phyloP scores from a whole-genome alignment of 345 rosid genomes.

The Microcos paniculata region DNA sequence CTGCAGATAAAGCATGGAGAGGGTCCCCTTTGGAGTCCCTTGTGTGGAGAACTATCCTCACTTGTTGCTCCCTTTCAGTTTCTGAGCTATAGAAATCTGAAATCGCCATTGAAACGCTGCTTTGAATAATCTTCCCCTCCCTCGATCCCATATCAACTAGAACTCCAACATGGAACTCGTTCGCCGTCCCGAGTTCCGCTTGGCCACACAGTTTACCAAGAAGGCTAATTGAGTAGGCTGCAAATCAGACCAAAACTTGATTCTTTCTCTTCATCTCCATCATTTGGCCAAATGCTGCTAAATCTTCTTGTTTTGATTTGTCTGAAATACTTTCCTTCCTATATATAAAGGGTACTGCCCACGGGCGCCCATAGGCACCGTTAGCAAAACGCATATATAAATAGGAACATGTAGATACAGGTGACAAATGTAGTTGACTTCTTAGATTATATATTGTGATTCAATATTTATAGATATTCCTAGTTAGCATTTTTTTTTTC shows the following conservation, averaged over 20 bases:
- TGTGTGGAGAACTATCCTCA: slow-evolving; percentile 11
- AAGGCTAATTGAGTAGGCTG: background rate
- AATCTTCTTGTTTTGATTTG: too few relatives aligned
- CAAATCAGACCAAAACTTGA: background rate
- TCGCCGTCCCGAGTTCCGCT: background rate
- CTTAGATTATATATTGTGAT: too few relatives aligned
- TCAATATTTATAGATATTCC: too few relatives aligned
- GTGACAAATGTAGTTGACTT: too few relatives aligned
- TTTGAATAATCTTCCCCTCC: slow-evolving; percentile 23
- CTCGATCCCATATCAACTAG: slow-evolving; percentile 26
- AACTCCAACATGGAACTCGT: slow-evolving; percentile 19
- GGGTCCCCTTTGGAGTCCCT: slow-evolving; percentile 29
- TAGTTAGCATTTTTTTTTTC: too few relatives aligned
- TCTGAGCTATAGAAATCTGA: slow-evolving; percentile 22
- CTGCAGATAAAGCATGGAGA: slow-evolving; percentile 26
- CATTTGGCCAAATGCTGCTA: background rate
- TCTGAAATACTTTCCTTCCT: too few relatives aligned
- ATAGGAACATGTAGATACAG: too few relatives aligned
- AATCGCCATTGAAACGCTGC: slow-evolving; percentile 28
- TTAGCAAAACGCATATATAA: too few relatives aligned
- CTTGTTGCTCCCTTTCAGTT: slow-evolving; percentile 7
- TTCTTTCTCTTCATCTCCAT: background rate
- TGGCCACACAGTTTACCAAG: too few relatives aligned
- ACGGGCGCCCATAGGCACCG: too few relatives aligned
- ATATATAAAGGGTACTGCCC: too few relatives aligned